Evolutionary conservation across 2,329 filamentous ascomycete genomes (phyloP).

Genomic region (Cladobotryum protrusum): DNA sequence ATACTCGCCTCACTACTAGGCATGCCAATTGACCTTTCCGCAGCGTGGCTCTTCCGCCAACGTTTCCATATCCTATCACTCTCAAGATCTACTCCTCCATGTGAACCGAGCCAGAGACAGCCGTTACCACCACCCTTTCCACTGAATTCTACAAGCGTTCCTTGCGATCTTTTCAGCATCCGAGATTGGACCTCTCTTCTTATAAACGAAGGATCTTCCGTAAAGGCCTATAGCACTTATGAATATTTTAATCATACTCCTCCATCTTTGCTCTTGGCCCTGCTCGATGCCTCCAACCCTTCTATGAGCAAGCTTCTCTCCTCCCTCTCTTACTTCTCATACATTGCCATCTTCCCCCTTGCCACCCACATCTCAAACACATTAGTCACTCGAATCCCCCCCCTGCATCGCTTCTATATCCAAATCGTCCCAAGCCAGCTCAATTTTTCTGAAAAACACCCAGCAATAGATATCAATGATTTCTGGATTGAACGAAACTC

Average conservation of each 20-base stretch:
- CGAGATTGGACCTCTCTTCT: conserved; percentile 58
- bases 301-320: conserved; percentile 29
- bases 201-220: conserved; percentile 70
- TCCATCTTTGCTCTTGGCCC: conserved; percentile 53
- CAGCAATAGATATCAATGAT: conserved; percentile 36
- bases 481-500: conserved; percentile 51
- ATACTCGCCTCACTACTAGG: conserved; percentile 56
- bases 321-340: conserved; percentile 46
- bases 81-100: conserved; percentile 20
- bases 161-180: conserved; percentile 46
- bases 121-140: too few relatives aligned
- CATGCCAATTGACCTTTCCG: conserved; percentile 48
- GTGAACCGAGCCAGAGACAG: too few relatives aligned
- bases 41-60: conserved; percentile 59
- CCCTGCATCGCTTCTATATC: conserved; percentile 47
- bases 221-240: conserved; percentile 64
- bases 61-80: conserved; percentile 55
- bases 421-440: conserved; percentile 39
- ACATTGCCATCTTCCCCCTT: conserved; percentile 63
- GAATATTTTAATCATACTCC: conserved; percentile 63
- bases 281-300: conserved; percentile 38
- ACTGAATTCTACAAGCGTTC: conserved; percentile 8
- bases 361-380: conserved; percentile 50
- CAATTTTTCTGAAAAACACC: conserved; percentile 26
- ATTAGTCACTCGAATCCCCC: conserved; percentile 42